Percentiles rank a stretch among this genome's conserved stretches.
Conservation (phyloP, 257 asterid species). For the Solanum appendiculatum region DNA sequence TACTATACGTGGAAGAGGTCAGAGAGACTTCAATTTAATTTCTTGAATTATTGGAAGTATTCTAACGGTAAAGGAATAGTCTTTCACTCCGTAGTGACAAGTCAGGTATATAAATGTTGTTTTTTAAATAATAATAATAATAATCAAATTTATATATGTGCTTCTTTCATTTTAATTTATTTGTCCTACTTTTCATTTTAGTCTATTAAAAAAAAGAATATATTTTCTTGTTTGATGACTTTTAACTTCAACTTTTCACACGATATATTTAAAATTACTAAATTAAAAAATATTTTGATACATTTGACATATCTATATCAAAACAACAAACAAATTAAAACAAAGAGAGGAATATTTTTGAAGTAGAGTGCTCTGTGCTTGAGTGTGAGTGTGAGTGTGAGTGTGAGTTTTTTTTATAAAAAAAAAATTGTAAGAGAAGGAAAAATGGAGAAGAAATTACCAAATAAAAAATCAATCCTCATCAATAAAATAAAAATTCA, state of each 20-base stretch:
- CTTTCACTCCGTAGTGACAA: background rate
- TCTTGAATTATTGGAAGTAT: background rate
- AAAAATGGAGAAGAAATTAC: too few species aligned
- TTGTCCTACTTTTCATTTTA: too few species aligned
- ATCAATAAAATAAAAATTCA: background rate
- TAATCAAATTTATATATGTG: too few species aligned
- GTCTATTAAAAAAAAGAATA: background rate
- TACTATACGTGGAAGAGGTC: background rate
- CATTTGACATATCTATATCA: rapidly evolving
- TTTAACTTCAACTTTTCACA: too few species aligned
- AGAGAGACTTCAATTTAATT: background rate
- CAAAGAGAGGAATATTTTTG: too few species aligned
- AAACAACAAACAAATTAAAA: too few species aligned
- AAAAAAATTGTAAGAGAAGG: background rate
- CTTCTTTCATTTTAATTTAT: too few species aligned
- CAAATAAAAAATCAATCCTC: background rate
- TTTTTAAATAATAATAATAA: too few species aligned
- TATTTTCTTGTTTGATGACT: rapidly evolving
- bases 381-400: too few species aligned
- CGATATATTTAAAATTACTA: rapidly evolving
- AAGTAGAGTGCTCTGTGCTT: background rate
- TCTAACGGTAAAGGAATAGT: background rate
- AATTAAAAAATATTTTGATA: too few species aligned
- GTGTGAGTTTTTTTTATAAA: too few species aligned
- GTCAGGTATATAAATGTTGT: background rate